These are phyloP conservation scores for Gossypium raimondii DNA, from an alignment of 345 rosid species.

Conservation along the genomic window DNA sequence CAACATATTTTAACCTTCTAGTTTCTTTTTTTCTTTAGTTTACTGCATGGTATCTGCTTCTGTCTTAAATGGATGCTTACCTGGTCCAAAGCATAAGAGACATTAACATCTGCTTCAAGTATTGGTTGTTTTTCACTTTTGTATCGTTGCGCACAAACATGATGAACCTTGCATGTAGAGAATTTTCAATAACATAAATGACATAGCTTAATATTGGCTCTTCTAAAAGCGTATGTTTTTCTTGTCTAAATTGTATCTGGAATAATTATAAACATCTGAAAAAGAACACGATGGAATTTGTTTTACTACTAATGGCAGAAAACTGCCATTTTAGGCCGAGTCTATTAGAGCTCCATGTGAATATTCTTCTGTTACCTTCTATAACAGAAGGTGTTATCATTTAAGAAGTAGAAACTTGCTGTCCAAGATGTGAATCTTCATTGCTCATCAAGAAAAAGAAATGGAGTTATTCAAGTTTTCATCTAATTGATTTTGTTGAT, in stretches of 20 bases:
- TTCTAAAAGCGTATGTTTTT: not conserved
- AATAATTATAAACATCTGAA: not conserved
- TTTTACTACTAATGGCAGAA: not conserved
- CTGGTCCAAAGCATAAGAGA: slow-evolving; percentile 5
- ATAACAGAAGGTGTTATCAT: not conserved
- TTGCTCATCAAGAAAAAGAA: not conserved
- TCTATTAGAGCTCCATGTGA: not conserved
- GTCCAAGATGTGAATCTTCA: slow-evolving; percentile 4
- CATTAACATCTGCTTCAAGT: not conserved
- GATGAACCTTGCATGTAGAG: not conserved
- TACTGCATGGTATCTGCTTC: not conserved
- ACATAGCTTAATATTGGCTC: not conserved
- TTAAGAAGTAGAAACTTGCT: not conserved
- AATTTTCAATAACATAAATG: not conserved
- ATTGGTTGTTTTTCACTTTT: not conserved
- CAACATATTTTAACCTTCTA: not conserved
- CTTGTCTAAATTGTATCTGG: not conserved
- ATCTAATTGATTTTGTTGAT: slow-evolving; percentile 12
- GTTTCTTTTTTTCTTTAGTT: slow-evolving; percentile 6
- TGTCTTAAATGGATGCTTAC: not conserved
- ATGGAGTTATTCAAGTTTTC: slow-evolving; percentile 3
- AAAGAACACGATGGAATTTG: not conserved
- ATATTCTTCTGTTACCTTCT: not conserved
- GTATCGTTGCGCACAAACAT: not conserved
- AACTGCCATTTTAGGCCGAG: not conserved